phyloP scores from a whole-genome alignment of 805 yeast species.

The Starmerella vitae region DNA sequence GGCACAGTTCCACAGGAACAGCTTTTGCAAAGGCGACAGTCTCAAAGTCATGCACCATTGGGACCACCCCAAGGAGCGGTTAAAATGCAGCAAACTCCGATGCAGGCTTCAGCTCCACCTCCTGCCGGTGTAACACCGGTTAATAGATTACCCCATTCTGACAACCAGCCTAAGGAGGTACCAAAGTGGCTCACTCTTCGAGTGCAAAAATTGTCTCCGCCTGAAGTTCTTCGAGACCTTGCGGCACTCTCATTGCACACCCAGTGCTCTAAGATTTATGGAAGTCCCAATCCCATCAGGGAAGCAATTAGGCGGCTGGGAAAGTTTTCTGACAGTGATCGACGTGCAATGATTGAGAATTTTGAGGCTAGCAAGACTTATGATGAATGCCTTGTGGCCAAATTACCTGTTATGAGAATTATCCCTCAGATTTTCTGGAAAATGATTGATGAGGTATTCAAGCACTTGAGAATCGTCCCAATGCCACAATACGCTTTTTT shows the following conservation, averaged over 20 bases:
- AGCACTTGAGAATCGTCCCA: slow-evolving; percentile 8
- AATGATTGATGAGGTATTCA: slow-evolving; percentile 11
- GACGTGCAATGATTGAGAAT: slow-evolving; percentile 12
- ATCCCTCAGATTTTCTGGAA: slow-evolving; percentile 15
- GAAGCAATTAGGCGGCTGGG: slow-evolving; percentile 13
- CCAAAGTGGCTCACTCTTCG: too few species aligned
- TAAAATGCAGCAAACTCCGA: too few species aligned
- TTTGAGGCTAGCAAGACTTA: slow-evolving; percentile 13
- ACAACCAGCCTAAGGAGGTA: too few species aligned
- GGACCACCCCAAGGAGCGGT: too few species aligned
- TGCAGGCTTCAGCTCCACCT: too few species aligned
- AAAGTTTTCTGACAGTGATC: slow-evolving; percentile 9
- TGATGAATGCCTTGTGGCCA: slow-evolving; percentile 3
- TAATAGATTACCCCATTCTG: too few species aligned
- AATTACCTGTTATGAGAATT: slow-evolving; percentile 11
- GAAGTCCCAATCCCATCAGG: slow-evolving; percentile 1
- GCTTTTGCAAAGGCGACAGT: too few species aligned
- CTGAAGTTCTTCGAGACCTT: too few species aligned
- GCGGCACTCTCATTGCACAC: slow-evolving; percentile 16
- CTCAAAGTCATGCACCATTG: too few species aligned
- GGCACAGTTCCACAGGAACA: too few species aligned
- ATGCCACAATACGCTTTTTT: slow-evolving; percentile 6
- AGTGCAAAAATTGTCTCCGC: too few species aligned
- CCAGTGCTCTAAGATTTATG: slow-evolving; percentile 8
- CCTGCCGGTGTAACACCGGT: too few species aligned